Evolutionary conservation across 2,329 filamentous ascomycete genomes (phyloP).

Genomic region (Phoma herbarum): DNA sequence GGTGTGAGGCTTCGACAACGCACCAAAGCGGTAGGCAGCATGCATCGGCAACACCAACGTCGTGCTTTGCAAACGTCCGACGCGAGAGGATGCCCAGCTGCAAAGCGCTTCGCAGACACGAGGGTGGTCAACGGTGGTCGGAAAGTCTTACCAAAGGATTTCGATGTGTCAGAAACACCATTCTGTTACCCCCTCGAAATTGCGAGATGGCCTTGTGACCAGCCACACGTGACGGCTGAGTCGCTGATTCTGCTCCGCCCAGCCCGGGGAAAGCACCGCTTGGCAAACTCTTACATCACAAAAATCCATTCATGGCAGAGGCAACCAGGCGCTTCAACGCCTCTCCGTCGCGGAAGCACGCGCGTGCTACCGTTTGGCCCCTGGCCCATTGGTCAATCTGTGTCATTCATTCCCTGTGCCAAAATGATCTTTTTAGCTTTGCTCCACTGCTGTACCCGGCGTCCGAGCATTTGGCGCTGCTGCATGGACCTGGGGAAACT

Average conservation of each 20-base stretch:
- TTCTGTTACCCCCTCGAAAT: slow-evolving; percentile 35
- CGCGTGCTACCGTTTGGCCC: slow-evolving; percentile 24
- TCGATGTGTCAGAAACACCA: slow-evolving; percentile 43
- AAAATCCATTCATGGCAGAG: slow-evolving; percentile 27
- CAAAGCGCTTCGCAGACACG: slow-evolving; percentile 33
- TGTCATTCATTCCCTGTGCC: slow-evolving; percentile 34
- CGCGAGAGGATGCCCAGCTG: slow-evolving; percentile 25
- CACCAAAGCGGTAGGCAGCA: slow-evolving; percentile 27
- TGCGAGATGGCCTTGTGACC: slow-evolving; percentile 32
- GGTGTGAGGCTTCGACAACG: slow-evolving; percentile 19
- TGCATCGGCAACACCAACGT: slow-evolving; percentile 25
- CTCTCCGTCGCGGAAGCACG: slow-evolving; percentile 33
- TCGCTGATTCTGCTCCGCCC: slow-evolving; percentile 27
- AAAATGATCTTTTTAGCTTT: slow-evolving; percentile 33
- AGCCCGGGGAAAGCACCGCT: slow-evolving; percentile 23
- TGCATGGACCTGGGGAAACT: slow-evolving; percentile 37
- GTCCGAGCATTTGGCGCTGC: slow-evolving; percentile 39
- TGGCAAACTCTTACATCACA: slow-evolving; percentile 40
- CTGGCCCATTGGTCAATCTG: slow-evolving; percentile 23
- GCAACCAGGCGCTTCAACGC: slow-evolving; percentile 31
- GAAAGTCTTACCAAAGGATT: slow-evolving; percentile 35
- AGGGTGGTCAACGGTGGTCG: slow-evolving; percentile 34
- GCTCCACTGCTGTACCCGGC: slow-evolving; percentile 34
- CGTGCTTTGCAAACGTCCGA: slow-evolving; percentile 23
- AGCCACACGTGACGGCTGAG: slow-evolving; percentile 27